These are phyloP conservation scores for Naganishia vishniacii DNA, from an alignment of 768 basidiomycete genomes.

Conservation along the genomic window DNA sequence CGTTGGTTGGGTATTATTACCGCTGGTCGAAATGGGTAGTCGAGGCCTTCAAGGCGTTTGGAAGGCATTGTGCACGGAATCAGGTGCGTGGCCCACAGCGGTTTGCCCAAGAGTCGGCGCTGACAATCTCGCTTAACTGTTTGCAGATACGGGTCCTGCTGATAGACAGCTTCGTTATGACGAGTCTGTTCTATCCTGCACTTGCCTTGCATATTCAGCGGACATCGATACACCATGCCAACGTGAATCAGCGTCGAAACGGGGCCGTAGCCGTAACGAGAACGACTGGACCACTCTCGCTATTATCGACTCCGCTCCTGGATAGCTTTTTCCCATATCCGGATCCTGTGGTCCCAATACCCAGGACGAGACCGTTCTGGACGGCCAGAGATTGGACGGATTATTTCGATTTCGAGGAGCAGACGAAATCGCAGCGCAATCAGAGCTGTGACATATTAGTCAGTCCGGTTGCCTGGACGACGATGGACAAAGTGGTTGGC, in stretches of 20 bases:
- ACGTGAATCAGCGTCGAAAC: background rate
- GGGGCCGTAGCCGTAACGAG: background rate
- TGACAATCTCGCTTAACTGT: background rate
- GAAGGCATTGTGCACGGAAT: conserved; percentile 47
- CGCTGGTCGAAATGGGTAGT: conserved; percentile 30
- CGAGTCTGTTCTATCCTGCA: conserved; percentile 47
- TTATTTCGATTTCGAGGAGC: conserved; percentile 1
- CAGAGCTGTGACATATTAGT: conserved; percentile 8
- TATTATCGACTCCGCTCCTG: conserved; percentile 41
- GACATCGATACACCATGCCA: conserved; percentile 26
- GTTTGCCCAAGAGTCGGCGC: background rate
- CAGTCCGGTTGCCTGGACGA: conserved; percentile 1
- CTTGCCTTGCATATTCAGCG: conserved; percentile 40
- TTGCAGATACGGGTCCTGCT: conserved; percentile 44
- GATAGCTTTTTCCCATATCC: conserved; percentile 48
- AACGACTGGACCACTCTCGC: conserved; percentile 34
- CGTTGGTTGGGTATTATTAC: background rate
- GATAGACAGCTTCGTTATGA: conserved; percentile 48
- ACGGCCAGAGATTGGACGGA: conserved; percentile 3
- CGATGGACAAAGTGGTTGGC: background rate
- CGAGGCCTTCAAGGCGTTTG: conserved; percentile 42
- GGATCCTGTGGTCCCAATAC: conserved; percentile 38
- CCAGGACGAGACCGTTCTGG: conserved; percentile 16
- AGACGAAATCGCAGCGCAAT: background rate
- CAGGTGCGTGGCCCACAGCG: conserved; percentile 32